These are phyloP conservation scores for Pseudomassariella vexata DNA, from an alignment of 2,329 filamentous ascomycete genomes.

Conservation along the genomic window DNA sequence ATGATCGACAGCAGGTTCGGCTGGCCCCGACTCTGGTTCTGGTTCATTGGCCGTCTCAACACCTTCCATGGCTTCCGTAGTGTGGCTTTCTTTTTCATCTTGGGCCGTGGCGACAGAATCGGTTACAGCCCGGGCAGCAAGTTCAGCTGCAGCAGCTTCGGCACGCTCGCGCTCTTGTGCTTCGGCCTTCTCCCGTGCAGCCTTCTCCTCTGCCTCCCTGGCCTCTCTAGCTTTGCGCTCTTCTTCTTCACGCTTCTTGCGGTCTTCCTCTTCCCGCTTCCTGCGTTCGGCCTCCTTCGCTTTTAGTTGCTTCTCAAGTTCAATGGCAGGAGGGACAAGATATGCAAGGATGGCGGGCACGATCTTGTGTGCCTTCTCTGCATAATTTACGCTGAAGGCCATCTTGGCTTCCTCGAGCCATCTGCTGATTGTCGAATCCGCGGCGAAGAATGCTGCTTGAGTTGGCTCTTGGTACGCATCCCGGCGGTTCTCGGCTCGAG, in stretches of 20 bases:
- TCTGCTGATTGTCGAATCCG: conserved; percentile 65
- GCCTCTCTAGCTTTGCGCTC: conserved; percentile 63
- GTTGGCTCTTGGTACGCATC: conserved; percentile 54
- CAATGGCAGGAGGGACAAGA: conserved; percentile 78
- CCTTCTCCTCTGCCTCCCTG: conserved; percentile 65
- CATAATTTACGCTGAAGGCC: conserved; percentile 64
- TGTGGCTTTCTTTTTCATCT: conserved; percentile 21
- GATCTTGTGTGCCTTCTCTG: conserved; percentile 66
- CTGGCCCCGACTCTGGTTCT: conserved; percentile 30
- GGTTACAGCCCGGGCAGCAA: conserved; percentile 41
- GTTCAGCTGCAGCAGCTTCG: conserved; percentile 46
- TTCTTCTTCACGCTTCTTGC: conserved; percentile 57
- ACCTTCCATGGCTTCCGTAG: conserved; percentile 24
- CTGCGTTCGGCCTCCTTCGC: conserved; percentile 49
- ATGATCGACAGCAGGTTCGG: conserved; percentile 39
- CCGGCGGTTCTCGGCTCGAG: conserved; percentile 42
- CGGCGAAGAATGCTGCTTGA: conserved; percentile 70
- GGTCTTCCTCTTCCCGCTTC: conserved; percentile 53
- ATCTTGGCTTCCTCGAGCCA: conserved; percentile 90
- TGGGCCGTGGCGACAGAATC: conserved; percentile 40
- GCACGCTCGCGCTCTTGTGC: conserved; percentile 64
- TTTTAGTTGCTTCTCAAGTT: conserved; percentile 68
- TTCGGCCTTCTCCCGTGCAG: conserved; percentile 61
- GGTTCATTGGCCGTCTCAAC: conserved; percentile 27
- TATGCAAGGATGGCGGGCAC: conserved; percentile 63